Conservation (phyloP, 2,329 filamentous ascomycete genomes). For the Curvularia sp. region DNA sequence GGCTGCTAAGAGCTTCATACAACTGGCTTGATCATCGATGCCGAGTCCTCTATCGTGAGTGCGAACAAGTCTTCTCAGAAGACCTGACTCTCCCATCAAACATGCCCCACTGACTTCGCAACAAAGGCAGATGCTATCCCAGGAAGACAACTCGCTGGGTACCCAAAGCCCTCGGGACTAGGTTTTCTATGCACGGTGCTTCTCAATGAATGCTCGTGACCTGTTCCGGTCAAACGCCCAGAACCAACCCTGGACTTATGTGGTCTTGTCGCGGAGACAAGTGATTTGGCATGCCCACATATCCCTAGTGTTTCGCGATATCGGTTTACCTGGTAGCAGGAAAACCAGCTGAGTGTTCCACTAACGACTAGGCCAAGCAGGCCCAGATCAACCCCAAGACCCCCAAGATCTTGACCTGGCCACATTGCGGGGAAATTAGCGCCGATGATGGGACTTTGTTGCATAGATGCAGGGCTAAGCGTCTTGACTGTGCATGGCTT, state of each 20-base stretch:
- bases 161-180: constrained; percentile 17
- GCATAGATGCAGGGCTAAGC: constrained; percentile 13
- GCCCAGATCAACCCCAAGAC: constrained; percentile 26
- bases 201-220: constrained; percentile 15
- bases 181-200: background rate
- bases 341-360: constrained; percentile 18
- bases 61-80: background rate
- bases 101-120: background rate
- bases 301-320: constrained; percentile 26
- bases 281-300: constrained; percentile 37
- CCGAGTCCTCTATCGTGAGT: background rate
- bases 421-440: constrained; percentile 20
- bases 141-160: constrained; percentile 15
- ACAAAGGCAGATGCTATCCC: background rate
- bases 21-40: background rate
- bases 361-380: constrained; percentile 31
- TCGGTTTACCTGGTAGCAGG: constrained; percentile 18
- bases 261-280: constrained; percentile 28
- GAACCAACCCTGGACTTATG: constrained; percentile 17
- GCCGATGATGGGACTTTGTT: constrained; percentile 10
- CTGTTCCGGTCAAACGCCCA: constrained; percentile 22
- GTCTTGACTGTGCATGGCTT: constrained; percentile 17
- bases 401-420: constrained; percentile 20
- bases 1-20: background rate
- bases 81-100: background rate